Base-by-base conservation (phyloP, 2,329 filamentous ascomycete genomes). In the Xylaria arbuscula region DNA sequence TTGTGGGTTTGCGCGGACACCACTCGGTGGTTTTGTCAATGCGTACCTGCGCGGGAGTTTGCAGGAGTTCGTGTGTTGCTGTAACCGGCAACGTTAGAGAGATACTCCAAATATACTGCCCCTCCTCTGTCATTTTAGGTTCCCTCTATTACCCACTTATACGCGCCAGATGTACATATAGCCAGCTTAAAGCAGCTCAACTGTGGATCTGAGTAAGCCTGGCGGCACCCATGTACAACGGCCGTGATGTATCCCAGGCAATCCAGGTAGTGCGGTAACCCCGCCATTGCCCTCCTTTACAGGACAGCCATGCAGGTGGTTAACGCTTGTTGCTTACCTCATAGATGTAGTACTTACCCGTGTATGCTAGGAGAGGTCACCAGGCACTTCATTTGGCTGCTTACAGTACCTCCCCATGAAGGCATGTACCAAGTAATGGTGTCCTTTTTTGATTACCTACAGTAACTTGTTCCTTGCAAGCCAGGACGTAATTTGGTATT, bases 141-240 rank as follows among this genome's bases (percentile, higher is more conserved):
- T 42, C 48, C 42, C 47, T 54, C 57, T 53, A 47, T 48, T 61
- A 61, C 64, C 64, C 55, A 62, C 64, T 59, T 28, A 42, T 47
- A n/a, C 36, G 19, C 40, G 17, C 34, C 32, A 50, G 28, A 24
- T 34, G 17, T 34, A n/a, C n/a, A n/a, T n/a, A n/a, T n/a, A 32
- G 40, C 40, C 24, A 48, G 62, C 59, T 40, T 32, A 47, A 51
- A 62, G 38, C 50, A 57, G 58, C 59, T 66, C 34, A 19, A 38
- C 32, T 40, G 71, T 69, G 72, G 69, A 53, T 70, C 71, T 75
- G 71, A 76, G 72, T 75, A 75, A 76, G 74, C 74, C 73, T 71
- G 70, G 71, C 60, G 34, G 59, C 47, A 22, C 34, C 56, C 59
- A 42, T 34, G 53, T 28, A 28, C 42, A 19, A 22, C 40, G 11